Percentiles rank a stretch among this genome's conserved stretches.
phyloP scores from a whole-genome alignment of 164 flowering plant genomes.

The Nymphaea thermarum region DNA sequence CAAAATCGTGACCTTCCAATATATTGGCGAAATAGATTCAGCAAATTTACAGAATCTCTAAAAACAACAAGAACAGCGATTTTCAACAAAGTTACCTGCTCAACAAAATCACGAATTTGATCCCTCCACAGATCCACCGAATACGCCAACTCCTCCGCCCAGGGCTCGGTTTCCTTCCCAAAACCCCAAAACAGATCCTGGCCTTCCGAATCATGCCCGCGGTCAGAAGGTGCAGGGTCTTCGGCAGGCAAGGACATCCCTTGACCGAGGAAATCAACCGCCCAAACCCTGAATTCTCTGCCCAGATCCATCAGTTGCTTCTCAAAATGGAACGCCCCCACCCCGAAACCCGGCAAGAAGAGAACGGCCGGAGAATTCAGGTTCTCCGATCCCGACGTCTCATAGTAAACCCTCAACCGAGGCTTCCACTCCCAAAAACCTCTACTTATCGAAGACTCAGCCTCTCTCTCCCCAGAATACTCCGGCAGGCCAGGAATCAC shows the following conservation, averaged over 20 bases:
- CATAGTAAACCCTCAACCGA: constrained; percentile 67
- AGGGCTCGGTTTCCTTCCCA: constrained; percentile 73
- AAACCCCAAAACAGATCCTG: constrained; percentile 66
- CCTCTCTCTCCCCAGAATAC: constrained; percentile 42
- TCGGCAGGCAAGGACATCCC: constrained; percentile 80
- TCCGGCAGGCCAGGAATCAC: constrained; percentile 74
- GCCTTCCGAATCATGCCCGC: constrained; percentile 14
- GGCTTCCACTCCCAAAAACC: constrained; percentile 93
- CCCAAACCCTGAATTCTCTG: constrained; percentile 79
- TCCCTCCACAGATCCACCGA: constrained; percentile 86
- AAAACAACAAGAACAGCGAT: too few species aligned
- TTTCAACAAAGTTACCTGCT: constrained; percentile 40
- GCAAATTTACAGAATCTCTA: too few species aligned
- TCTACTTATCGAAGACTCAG: constrained; percentile 41
- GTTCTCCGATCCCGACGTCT: constrained; percentile 63
- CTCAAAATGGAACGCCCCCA: constrained; percentile 90
- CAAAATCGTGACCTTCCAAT: too few species aligned
- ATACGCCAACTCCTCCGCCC: constrained; percentile 81
- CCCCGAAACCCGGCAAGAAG: constrained; percentile 96
- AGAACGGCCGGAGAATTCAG: constrained; percentile 59
- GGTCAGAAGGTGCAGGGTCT: constrained; percentile 55
- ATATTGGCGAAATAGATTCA: too few species aligned
- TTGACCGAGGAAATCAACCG: constrained; percentile 91
- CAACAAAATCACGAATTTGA: constrained; percentile 65
- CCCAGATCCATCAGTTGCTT: constrained; percentile 94